phyloP scores from a whole-genome alignment of 345 rosid genomes.

The Euclidium syriacum region DNA sequence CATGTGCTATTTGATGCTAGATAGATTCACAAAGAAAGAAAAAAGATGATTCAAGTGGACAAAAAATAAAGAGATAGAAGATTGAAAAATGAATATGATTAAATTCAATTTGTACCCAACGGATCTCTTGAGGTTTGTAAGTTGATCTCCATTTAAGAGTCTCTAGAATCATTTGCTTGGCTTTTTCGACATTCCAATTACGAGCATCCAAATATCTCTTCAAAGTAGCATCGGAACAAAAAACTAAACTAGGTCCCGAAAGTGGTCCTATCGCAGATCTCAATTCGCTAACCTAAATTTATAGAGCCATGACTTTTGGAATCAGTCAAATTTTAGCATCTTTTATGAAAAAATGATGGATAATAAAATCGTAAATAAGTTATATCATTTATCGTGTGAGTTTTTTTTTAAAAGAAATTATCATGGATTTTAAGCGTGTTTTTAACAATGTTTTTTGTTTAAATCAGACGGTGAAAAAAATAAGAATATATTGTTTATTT shows the following conservation, averaged over 20 bases:
- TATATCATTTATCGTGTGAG: too few relatives aligned
- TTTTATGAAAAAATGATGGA: too few relatives aligned
- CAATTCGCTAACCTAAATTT: constrained; percentile 59
- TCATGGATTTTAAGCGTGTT: too few relatives aligned
- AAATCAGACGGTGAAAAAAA: too few relatives aligned
- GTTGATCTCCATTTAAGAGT: constrained; percentile 79
- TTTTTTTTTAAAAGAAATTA: too few relatives aligned
- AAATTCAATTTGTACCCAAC: constrained; percentile 58
- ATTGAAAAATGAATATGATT: too few relatives aligned
- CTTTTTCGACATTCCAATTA: constrained; percentile 76
- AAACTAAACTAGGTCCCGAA: constrained; percentile 55
- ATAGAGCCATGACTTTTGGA: too few relatives aligned
- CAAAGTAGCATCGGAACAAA: constrained; percentile 64
- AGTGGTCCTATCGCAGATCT: constrained; percentile 68
- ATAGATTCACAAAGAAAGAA: constrained; percentile 2
- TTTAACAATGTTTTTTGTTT: too few relatives aligned
- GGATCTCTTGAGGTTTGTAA: constrained; percentile 88
- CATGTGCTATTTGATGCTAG: constrained; percentile 76
- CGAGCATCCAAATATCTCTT: constrained; percentile 85
- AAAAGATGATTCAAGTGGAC: background rate
- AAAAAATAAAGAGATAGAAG: too few relatives aligned
- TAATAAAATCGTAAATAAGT: too few relatives aligned
- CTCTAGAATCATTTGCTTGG: constrained; percentile 78
- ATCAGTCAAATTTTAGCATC: too few relatives aligned
- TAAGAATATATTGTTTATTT: too few relatives aligned